Evolutionary conservation across 345 rosid species (phyloP), one percentile per base, ranked within the genome.

Genomic region (Gossypium ekmanianum): DNA sequence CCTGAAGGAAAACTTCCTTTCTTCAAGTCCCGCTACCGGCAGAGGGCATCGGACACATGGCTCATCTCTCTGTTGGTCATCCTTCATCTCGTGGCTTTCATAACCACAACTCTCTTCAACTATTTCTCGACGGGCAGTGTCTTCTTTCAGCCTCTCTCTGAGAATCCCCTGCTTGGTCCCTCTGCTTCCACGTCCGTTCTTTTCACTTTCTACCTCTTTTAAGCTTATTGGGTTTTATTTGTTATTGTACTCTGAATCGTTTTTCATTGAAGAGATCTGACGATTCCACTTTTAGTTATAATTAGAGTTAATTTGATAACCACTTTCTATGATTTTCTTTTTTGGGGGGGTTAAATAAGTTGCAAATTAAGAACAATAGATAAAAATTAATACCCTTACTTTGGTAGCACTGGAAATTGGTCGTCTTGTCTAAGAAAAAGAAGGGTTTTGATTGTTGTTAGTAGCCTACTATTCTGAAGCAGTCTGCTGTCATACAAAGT

Each of bases 81-180:
- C 81, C 79, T 88, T 83, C 93, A 92, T 68, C 79, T 92, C 78
- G 77, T 83, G 18, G 86, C 87, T 66, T 94, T 94, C 77, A 69
- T 87, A 7, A 83, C 79, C 75, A 87, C 93, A 68, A 92, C 91
- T 91, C 75, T 81, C 14, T 80, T 89, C 79, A 92, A 91, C 81
- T 84, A 92, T 73, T 92, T 91, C 82, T 64, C 77, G 70, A 79
- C 87, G 3, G 85, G 91, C 4, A 81, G 85, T 75, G 75, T 85
- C 72, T 87, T 94, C 20, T 92, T 92, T 50, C 98, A 94, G 83
- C 97, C 91, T 41, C 83, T 92, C 75, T 78, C 85, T 11, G 95
- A 94, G 85, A 92, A 92, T 79, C 98, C 95, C 67, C 79, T 92
- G 78, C 94, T 92, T 71, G 97, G 97, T 3, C 97, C 96, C 54